These are phyloP conservation scores for Immersiella caudata DNA, from an alignment of 495 filamentous ascomycete species.

Conservation along the genomic window DNA sequence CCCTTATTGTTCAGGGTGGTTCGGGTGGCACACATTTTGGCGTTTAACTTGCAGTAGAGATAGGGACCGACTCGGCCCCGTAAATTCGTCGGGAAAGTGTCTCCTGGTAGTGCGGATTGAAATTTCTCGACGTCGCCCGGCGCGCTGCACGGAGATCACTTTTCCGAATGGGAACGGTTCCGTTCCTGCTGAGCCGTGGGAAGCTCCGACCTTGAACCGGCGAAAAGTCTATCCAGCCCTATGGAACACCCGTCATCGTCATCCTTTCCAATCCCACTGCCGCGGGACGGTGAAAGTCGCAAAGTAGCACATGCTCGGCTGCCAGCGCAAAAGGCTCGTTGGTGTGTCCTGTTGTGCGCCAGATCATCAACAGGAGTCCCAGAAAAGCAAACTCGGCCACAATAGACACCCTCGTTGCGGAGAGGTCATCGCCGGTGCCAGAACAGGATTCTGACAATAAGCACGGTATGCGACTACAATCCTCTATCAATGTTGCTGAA, in stretches of 20 bases:
- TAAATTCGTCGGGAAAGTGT: background rate
- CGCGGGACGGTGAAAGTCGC: background rate
- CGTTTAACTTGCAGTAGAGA: background rate
- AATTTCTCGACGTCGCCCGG: background rate
- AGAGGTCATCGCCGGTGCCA: background rate
- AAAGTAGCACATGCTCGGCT: background rate
- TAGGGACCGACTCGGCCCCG: slow-evolving; percentile 2
- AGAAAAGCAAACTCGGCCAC: background rate
- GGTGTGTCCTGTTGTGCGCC: background rate
- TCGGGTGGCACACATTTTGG: background rate
- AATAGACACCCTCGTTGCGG: background rate
- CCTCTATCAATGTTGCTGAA: background rate
- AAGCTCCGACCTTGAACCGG: background rate
- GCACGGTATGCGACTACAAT: background rate
- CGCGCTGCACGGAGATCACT: background rate
- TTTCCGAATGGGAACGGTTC: background rate
- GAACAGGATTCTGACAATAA: background rate
- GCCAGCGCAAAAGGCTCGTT: background rate
- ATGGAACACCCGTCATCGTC: background rate
- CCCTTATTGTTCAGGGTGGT: too few species aligned
- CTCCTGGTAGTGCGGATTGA: background rate
- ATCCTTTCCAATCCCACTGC: background rate
- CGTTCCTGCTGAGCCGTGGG: background rate
- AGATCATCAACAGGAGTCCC: background rate
- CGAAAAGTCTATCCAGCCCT: background rate